These are phyloP conservation scores for Citrus glauca DNA, from an alignment of 345 rosid species.

Conservation along the genomic window DNA sequence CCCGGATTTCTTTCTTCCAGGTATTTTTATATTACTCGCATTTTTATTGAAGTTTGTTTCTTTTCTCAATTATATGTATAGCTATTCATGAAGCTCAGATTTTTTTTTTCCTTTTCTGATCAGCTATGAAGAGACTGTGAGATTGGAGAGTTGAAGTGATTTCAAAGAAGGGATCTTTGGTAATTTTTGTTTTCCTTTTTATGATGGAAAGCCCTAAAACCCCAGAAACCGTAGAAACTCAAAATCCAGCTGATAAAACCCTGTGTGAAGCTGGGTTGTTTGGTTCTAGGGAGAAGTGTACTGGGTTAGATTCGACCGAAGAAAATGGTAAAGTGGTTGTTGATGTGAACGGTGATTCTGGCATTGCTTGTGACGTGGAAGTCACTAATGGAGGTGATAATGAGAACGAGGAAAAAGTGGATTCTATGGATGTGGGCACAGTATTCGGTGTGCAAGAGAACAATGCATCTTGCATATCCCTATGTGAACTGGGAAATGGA, in stretches of 20 bases:
- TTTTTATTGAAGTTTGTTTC: neutral
- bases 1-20: conserved; percentile 1
- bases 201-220: conserved; percentile 36
- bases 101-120: neutral
- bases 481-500: conserved; percentile 4
- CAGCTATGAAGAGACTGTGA: conserved; percentile 22
- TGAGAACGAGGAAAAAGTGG: conserved; percentile 8
- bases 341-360: conserved; percentile 6
- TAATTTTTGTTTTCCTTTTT: neutral
- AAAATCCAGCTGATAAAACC: conserved; percentile 42
- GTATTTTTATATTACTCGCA: neutral
- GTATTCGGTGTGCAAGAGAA: conserved; percentile 15
- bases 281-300: conserved; percentile 17
- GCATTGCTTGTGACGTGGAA: conserved; percentile 3
- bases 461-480: neutral
- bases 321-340: conserved; percentile 20
- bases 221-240: conserved; percentile 40
- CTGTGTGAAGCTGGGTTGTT: conserved; percentile 29
- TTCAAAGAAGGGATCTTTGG: neutral
- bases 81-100: neutral
- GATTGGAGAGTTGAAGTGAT: neutral
- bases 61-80: neutral
- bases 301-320: conserved; percentile 19
- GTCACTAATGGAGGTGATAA: conserved; percentile 6
- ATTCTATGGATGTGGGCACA: neutral